Percentiles rank a stretch among this genome's conserved stretches.
phyloP scores from a whole-genome alignment of 2,329 filamentous ascomycete species.

The Aspergillus sp. region DNA sequence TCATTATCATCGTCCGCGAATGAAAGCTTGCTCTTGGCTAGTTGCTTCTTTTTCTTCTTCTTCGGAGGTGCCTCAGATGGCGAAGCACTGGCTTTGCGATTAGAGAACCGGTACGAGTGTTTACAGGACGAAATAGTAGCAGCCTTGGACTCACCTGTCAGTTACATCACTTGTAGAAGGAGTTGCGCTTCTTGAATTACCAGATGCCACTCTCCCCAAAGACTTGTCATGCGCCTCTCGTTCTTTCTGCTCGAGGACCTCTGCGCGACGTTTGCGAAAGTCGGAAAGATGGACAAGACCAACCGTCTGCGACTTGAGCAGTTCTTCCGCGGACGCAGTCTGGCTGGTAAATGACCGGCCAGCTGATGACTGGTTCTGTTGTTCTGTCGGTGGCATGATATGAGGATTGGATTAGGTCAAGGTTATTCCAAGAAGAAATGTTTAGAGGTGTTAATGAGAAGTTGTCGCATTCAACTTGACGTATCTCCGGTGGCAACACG shows the following conservation, averaged over 20 bases:
- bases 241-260: slow-evolving; percentile 87
- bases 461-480: neutral
- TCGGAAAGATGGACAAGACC: slow-evolving; percentile 88
- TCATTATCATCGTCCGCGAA: slow-evolving; percentile 58
- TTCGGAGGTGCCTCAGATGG: slow-evolving; percentile 43
- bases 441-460: neutral
- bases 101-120: slow-evolving; percentile 31
- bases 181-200: slow-evolving; percentile 46
- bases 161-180: slow-evolving; percentile 41
- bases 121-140: neutral
- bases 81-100: slow-evolving; percentile 52
- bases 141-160: slow-evolving; percentile 50
- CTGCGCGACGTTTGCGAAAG: slow-evolving; percentile 90
- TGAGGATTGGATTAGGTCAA: neutral
- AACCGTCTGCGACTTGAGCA: slow-evolving; percentile 78
- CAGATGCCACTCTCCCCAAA: slow-evolving; percentile 36
- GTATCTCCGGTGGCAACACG: neutral
- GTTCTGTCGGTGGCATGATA: slow-evolving; percentile 26
- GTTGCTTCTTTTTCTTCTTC: slow-evolving; percentile 54
- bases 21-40: slow-evolving; percentile 56
- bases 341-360: slow-evolving; percentile 62
- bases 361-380: slow-evolving; percentile 37
- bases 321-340: slow-evolving; percentile 68
- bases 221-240: slow-evolving; percentile 65
- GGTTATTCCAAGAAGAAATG: neutral